Evolutionary conservation across 164 flowering plant genomes (phyloP).

Genomic region (Dillenia turbinata): DNA sequence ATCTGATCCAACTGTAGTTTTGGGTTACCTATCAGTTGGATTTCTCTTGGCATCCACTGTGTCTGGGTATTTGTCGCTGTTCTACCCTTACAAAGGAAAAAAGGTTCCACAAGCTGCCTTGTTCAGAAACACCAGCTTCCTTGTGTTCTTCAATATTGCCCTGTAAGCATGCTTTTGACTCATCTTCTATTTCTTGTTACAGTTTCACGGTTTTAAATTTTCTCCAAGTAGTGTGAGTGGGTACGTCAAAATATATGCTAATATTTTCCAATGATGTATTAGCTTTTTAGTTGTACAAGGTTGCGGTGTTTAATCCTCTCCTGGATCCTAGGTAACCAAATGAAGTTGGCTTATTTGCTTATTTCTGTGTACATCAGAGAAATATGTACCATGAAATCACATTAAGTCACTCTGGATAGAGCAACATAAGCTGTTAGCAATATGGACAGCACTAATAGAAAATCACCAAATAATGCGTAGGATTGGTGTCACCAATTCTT

Average conservation of each 20-base stretch:
- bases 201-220: background rate
- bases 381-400: too few relatives aligned
- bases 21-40: slow-evolving; percentile 47
- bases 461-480: too few relatives aligned
- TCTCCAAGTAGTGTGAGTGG: background rate
- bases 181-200: background rate
- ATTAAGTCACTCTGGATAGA: too few relatives aligned
- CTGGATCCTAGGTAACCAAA: too few relatives aligned
- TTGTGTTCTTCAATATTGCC: slow-evolving; percentile 62
- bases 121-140: slow-evolving; percentile 53
- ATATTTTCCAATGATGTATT: too few relatives aligned
- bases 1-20: slow-evolving; percentile 53
- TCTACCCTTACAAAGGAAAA: slow-evolving; percentile 68
- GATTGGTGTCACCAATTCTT: too few relatives aligned
- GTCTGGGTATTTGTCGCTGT: slow-evolving; percentile 44
- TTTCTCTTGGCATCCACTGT: slow-evolving; percentile 31
- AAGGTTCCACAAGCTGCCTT: slow-evolving; percentile 56
- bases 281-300: too few relatives aligned
- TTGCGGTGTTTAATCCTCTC: too few relatives aligned
- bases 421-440: too few relatives aligned
- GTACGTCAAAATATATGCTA: background rate
- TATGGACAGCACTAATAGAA: too few relatives aligned
- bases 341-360: too few relatives aligned
- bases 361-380: too few relatives aligned
- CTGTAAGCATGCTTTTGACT: slow-evolving; percentile 41